These are phyloP conservation scores for Heliocybe sulcata DNA, from an alignment of 1,284 basidiomycete genomes.

Conservation along the genomic window DNA sequence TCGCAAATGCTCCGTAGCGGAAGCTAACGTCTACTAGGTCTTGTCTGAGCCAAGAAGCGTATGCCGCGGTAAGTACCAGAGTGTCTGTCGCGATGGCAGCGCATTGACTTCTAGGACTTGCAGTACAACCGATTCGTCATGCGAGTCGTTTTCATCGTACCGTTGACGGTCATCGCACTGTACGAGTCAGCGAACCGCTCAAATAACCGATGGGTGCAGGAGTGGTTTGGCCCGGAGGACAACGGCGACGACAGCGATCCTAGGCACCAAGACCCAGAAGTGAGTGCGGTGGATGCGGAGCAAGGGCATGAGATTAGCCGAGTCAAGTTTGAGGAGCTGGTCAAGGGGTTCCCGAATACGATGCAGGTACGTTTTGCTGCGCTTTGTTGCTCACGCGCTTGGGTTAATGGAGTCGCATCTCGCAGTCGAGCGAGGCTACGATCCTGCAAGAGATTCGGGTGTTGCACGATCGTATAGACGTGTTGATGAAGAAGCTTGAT, in stretches of 20 bases:
- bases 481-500: constrained; percentile 45
- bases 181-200: constrained; percentile 57
- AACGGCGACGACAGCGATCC: constrained; percentile 10
- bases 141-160: constrained; percentile 73
- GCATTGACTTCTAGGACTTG: not conserved
- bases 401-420: constrained; percentile 8
- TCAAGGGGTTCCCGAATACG: constrained; percentile 74
- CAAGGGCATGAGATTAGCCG: constrained; percentile 57
- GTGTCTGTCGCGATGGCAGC: constrained; percentile 1
- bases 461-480: constrained; percentile 50
- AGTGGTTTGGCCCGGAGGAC: constrained; percentile 43
- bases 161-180: constrained; percentile 67
- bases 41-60: constrained; percentile 34
- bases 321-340: constrained; percentile 68
- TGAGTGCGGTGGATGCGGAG: constrained; percentile 5
- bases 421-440: constrained; percentile 63
- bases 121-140: constrained; percentile 77
- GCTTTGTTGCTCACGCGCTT: not conserved
- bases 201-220: constrained; percentile 57
- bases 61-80: constrained; percentile 41
- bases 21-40: not conserved
- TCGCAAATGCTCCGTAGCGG: constrained; percentile 18
- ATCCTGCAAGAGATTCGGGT: constrained; percentile 60
- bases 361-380: constrained; percentile 43
- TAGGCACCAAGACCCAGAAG: constrained; percentile 5